Conservation (phyloP, 73 alveolate genomes). For the Uronychia binucleata region DNA sequence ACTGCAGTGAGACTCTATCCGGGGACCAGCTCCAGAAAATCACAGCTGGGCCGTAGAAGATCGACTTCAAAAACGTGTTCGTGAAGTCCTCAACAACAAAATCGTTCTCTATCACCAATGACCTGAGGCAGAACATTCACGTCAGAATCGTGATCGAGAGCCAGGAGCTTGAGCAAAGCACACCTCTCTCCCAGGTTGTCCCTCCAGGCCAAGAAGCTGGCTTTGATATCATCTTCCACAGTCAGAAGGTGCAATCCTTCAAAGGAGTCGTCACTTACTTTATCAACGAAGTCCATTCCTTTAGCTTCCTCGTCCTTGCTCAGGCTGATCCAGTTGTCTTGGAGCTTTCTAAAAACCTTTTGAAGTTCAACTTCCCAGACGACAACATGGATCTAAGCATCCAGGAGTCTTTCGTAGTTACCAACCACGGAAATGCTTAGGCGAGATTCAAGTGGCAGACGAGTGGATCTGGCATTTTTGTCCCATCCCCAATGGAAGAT, state of each 20-base stretch:
- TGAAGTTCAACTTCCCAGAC: conserved; percentile 90
- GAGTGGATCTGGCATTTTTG: conserved; percentile 74
- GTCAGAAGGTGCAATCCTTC: conserved; percentile 69
- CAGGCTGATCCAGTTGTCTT: conserved; percentile 87
- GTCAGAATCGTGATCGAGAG: conserved; percentile 88
- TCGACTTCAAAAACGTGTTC: conserved; percentile 93
- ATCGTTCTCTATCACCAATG: conserved; percentile 92
- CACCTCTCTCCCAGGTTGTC: conserved; percentile 89
- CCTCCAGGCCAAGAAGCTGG: conserved; percentile 98
- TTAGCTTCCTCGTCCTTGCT: conserved; percentile 90
- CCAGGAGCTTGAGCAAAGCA: conserved; percentile 79
- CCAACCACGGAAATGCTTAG: conserved; percentile 95
- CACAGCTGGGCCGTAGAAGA: conserved; percentile 91
- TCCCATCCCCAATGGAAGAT: conserved; percentile 79
- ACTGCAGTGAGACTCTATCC: conserved; percentile 84
- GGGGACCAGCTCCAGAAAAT: conserved; percentile 94
- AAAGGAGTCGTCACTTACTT: conserved; percentile 87
- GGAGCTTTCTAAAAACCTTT: conserved; percentile 64
- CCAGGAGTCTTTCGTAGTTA: conserved; percentile 83
- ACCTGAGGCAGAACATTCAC: conserved; percentile 87
- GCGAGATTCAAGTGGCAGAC: conserved; percentile 92
- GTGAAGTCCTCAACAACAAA: conserved; percentile 86
- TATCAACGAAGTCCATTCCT: conserved; percentile 91
- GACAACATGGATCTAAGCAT: conserved; percentile 95
- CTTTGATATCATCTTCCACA: conserved; percentile 88